Conservation (phyloP, 2,329 filamentous ascomycete species). For the Pseudomassariella vexata region DNA sequence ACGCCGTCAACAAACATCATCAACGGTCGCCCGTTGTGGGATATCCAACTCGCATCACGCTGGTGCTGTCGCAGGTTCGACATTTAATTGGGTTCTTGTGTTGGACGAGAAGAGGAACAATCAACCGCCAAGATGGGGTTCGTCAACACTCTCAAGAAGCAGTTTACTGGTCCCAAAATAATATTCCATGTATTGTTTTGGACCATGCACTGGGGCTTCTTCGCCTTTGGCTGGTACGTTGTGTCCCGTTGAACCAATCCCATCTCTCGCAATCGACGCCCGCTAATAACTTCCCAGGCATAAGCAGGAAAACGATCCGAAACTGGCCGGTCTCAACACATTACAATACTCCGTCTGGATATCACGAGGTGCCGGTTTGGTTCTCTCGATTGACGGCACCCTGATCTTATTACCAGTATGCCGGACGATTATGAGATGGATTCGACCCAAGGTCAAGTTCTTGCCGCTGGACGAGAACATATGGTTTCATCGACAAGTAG, state of each 20-base stretch:
- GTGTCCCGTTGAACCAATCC: neutral
- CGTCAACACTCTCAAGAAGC: conserved; percentile 45
- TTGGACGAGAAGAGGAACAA: conserved; percentile 24
- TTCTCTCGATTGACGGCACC: conserved; percentile 76
- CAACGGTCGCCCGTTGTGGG: conserved; percentile 10
- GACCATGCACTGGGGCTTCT: conserved; percentile 71
- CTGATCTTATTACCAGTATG: conserved; percentile 93
- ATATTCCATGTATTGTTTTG: conserved; percentile 79
- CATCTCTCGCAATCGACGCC: too few species aligned
- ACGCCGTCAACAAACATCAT: conserved; percentile 11
- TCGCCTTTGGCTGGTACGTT: conserved; percentile 77
- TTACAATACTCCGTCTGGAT: conserved; percentile 91
- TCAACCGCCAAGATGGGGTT: conserved; percentile 34
- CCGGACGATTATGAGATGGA: conserved; percentile 75
- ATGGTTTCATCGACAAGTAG: conserved; percentile 94
- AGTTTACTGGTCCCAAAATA: conserved; percentile 66
- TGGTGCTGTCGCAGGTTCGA: conserved; percentile 52
- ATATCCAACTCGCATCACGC: conserved; percentile 18
- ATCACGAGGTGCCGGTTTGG: conserved; percentile 85
- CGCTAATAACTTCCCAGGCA: conserved; percentile 48
- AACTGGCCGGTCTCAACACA: conserved; percentile 71
- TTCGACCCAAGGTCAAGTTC: conserved; percentile 83
- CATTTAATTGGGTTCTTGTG: conserved; percentile 27
- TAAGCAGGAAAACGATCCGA: conserved; percentile 64
- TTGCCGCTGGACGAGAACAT: conserved; percentile 92